Conservation (phyloP, 2,329 filamentous ascomycete genomes). For the Thermomyces lanuginosus region DNA sequence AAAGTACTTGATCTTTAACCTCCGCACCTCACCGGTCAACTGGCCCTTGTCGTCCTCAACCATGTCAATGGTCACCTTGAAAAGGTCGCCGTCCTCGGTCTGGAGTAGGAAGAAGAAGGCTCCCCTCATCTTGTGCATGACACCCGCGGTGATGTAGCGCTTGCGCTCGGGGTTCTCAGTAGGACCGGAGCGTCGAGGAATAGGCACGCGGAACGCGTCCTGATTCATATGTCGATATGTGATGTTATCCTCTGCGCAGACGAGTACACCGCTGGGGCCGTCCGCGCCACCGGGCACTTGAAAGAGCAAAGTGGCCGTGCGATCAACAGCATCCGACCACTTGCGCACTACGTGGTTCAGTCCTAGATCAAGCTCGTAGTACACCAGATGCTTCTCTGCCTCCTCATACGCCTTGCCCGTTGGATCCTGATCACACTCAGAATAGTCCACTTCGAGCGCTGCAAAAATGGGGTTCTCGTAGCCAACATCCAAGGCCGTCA, state of each 20-base stretch:
- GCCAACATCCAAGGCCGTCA: slow-evolving; percentile 81
- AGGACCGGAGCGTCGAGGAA: slow-evolving; percentile 70
- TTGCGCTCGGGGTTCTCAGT: slow-evolving; percentile 88
- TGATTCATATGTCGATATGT: slow-evolving; percentile 96
- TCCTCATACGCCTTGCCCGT: slow-evolving; percentile 68
- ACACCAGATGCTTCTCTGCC: slow-evolving; percentile 78
- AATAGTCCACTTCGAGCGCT: slow-evolving; percentile 83
- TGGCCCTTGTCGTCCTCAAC: slow-evolving; percentile 61
- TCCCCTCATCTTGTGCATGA: slow-evolving; percentile 95
- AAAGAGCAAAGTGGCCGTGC: slow-evolving; percentile 76
- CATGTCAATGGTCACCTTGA: slow-evolving; percentile 92
- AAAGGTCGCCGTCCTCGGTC: slow-evolving; percentile 92
- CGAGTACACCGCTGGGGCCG: slow-evolving; percentile 84
- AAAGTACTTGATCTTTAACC: slow-evolving; percentile 91
- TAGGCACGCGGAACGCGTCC: slow-evolving; percentile 70
- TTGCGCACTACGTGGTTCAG: slow-evolving; percentile 93
- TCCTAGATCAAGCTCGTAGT: slow-evolving; percentile 93
- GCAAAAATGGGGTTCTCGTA: slow-evolving; percentile 97
- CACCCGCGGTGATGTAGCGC: slow-evolving; percentile 69
- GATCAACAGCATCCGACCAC: slow-evolving; percentile 88
- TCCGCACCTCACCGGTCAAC: slow-evolving; percentile 62
- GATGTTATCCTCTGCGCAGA: slow-evolving; percentile 86
- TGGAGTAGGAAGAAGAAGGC: slow-evolving; percentile 96
- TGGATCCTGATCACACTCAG: slow-evolving; percentile 77
- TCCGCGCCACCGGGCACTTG: slow-evolving; percentile 89